Evolutionary conservation across 768 basidiomycete genomes (phyloP).

Genomic region (Rhizopogon vinicolor): DNA sequence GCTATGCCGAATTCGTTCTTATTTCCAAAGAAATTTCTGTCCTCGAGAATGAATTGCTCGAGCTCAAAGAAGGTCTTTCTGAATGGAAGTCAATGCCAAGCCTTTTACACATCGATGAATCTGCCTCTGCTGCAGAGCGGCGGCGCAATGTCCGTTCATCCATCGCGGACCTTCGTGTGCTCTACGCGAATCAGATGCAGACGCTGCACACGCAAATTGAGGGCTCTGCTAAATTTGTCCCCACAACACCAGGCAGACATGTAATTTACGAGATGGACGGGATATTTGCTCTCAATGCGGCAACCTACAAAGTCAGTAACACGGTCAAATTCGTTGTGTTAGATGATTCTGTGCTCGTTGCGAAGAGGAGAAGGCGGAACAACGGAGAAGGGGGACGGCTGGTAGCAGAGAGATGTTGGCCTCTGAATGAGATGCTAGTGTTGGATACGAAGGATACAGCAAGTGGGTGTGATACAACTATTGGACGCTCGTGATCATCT

Average conservation of each 20-base stretch:
- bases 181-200: constrained; percentile 95
- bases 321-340: constrained; percentile 87
- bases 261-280: constrained; percentile 83
- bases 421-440: constrained; percentile 89
- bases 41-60: constrained; percentile 96
- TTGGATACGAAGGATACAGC: constrained; percentile 95
- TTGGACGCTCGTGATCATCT: not conserved
- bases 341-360: constrained; percentile 88
- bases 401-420: constrained; percentile 92
- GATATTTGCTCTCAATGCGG: constrained; percentile 82
- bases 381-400: constrained; percentile 64
- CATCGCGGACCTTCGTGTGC: constrained; percentile 88
- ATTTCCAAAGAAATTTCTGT: constrained; percentile 97
- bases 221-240: constrained; percentile 93
- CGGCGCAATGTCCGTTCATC: constrained; percentile 77
- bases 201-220: constrained; percentile 85
- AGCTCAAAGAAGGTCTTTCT: constrained; percentile 88
- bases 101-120: constrained; percentile 84
- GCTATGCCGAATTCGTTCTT: constrained; percentile 94
- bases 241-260: constrained; percentile 87
- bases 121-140: constrained; percentile 59
- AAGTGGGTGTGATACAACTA: constrained; percentile 44
- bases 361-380: constrained; percentile 64
- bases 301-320: constrained; percentile 90
- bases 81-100: constrained; percentile 98